Conservation (phyloP, 305 asterid species). For the Solanum hybrid region DNA sequence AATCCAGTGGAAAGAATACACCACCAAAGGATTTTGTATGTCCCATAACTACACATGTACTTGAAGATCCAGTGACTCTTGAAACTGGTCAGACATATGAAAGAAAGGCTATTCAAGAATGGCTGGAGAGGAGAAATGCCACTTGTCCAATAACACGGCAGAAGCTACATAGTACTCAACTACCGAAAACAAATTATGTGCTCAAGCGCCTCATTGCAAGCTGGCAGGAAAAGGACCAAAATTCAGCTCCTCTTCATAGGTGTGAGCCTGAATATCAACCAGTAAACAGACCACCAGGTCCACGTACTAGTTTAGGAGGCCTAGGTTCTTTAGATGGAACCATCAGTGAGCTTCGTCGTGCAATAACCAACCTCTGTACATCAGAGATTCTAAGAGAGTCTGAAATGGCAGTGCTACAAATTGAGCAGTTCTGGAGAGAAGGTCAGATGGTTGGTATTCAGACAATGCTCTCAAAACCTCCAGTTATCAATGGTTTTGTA, state of each 20-base stretch:
- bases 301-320: slow-evolving; percentile 47
- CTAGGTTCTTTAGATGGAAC: slow-evolving; percentile 39
- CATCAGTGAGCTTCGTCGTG: slow-evolving; percentile 39
- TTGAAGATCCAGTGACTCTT: slow-evolving; percentile 75
- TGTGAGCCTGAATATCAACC: slow-evolving; percentile 15
- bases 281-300: slow-evolving; percentile 20
- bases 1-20: slow-evolving; percentile 30
- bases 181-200: slow-evolving; percentile 74
- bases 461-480: slow-evolving; percentile 51
- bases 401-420: slow-evolving; percentile 51
- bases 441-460: slow-evolving; percentile 23
- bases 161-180: slow-evolving; percentile 30
- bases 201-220: slow-evolving; percentile 74
- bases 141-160: slow-evolving; percentile 89
- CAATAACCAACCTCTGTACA: slow-evolving; percentile 47
- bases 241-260: slow-evolving; percentile 9
- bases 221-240: slow-evolving; percentile 46
- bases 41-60: slow-evolving; percentile 70
- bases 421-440: slow-evolving; percentile 43
- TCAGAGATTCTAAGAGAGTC: slow-evolving; percentile 54
- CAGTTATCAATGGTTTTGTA: slow-evolving; percentile 56
- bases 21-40: slow-evolving; percentile 80
- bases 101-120: slow-evolving; percentile 67
- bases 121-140: slow-evolving; percentile 66
- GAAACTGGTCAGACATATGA: slow-evolving; percentile 87